Evolutionary conservation across 139 green algal species (phyloP), one percentile per base, ranked within the genome.

Genomic region (Coelastrella sp.): DNA sequence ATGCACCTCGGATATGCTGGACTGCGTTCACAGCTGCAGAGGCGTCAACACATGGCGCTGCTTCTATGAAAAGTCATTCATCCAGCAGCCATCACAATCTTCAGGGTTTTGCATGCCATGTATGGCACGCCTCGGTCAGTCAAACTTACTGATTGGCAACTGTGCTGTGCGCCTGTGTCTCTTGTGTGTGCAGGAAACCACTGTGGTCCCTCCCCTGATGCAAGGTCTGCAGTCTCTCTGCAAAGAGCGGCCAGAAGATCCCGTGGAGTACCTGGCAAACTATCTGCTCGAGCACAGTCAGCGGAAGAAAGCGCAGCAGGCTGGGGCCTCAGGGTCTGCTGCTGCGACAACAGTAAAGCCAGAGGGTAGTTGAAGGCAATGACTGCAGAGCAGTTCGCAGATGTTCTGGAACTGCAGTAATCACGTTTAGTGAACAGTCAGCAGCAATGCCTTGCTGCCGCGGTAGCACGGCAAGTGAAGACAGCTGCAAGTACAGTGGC

Each of bases 201-300:
- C 92, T 0, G 95, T 98, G 3, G 97, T 98, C 61, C 95, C 95
- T 0, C 84, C 97, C 16, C 73, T 98, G 23, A 97, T 98, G 96
- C 93, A 97, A 83, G 96, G 94, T 2, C 88, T 98, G 90, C 94
- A 97, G 83, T 92, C 94, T 1, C 74, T 98, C 16, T 96, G 96
- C 80, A 96, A 95, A 83, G 94, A 97, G 91, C 91, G 96, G 74
- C 96, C 96, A 59, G 94, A 97, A 3, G 94, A 98, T 84, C 96
- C 97, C 11, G 90, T 98, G 0, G 95, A 96, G 89, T 98, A 93
- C 85, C 83, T 98, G 23, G 96, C 95, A 20, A 93, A 94, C 73
- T 98, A 97, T 91, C 71, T 98, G 74, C 79, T 97, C 11, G 93
- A 95, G 73, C 93, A 98, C 91, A 98, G 98, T 89, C 96, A 96